Evolutionary conservation across 108 stramenopile genomes (phyloP).

Genomic region (Parietichytrium sp.): DNA sequence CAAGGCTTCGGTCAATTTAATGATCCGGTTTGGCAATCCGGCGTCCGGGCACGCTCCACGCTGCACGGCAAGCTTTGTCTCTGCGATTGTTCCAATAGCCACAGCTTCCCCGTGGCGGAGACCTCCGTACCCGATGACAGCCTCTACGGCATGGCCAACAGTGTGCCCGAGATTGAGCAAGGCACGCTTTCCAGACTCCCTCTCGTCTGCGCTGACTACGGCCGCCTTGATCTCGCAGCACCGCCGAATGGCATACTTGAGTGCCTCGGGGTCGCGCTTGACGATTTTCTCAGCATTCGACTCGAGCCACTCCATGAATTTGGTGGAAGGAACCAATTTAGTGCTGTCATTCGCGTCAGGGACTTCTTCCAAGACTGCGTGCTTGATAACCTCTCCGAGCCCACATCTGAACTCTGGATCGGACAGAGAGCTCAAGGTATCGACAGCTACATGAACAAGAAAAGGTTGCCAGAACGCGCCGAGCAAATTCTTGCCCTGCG

Average conservation of each 20-base stretch:
- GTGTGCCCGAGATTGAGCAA: slow-evolving; percentile 97
- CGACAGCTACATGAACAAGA: slow-evolving; percentile 38
- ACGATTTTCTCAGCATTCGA: slow-evolving; percentile 74
- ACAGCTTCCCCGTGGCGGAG: slow-evolving; percentile 96
- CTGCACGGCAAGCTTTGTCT: slow-evolving; percentile 61
- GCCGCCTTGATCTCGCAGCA: slow-evolving; percentile 91
- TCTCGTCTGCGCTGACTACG: slow-evolving; percentile 91
- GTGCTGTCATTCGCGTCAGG: background rate
- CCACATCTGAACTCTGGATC: slow-evolving; percentile 89
- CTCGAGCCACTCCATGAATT: slow-evolving; percentile 90
- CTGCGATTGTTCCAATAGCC: slow-evolving; percentile 91
- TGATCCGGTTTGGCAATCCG: background rate
- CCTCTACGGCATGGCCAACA: slow-evolving; percentile 97
- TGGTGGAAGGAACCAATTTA: slow-evolving; percentile 74
- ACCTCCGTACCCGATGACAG: slow-evolving; percentile 83
- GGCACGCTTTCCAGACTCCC: slow-evolving; percentile 83
- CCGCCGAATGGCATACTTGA: slow-evolving; percentile 76
- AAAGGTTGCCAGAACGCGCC: slow-evolving; percentile 97
- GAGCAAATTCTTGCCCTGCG: slow-evolving; percentile 96
- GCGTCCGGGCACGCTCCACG: slow-evolving; percentile 8
- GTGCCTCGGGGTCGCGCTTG: slow-evolving; percentile 70
- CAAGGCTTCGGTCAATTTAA: background rate
- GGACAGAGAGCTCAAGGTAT: slow-evolving; percentile 77
- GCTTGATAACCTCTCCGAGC: slow-evolving; percentile 90
- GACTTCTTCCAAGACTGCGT: slow-evolving; percentile 66